Evolutionary conservation across 495 filamentous ascomycete genomes (phyloP).

Genomic region (Filosporella fistucella): DNA sequence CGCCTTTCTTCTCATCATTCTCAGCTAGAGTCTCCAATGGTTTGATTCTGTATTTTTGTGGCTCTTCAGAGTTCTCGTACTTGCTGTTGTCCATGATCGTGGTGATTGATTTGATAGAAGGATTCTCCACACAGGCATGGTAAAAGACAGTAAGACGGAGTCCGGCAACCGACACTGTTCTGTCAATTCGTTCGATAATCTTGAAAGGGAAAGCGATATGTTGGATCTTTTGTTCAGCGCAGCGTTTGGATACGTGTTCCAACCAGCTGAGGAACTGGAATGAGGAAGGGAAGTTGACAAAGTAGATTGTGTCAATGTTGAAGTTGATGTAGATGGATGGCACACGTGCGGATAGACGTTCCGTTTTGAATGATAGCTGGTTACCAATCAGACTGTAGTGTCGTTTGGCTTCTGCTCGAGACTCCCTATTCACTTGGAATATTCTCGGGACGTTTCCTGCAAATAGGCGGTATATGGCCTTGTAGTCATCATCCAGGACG

Average conservation of each 20-base stretch:
- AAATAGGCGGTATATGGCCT: background rate
- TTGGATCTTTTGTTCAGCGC: background rate
- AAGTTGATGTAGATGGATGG: conserved; percentile 6
- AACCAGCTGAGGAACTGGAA: conserved; percentile 1
- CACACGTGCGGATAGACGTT: background rate
- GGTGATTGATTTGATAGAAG: background rate
- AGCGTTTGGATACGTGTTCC: background rate
- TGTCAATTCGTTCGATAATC: background rate
- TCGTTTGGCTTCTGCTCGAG: conserved; percentile 1
- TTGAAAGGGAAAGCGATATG: background rate
- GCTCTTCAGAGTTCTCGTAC: background rate
- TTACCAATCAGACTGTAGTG: background rate
- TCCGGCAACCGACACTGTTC: background rate
- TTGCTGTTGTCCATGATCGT: conserved; percentile 2
- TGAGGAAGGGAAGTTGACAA: conserved; percentile 1
- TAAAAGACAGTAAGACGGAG: background rate
- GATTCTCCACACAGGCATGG: background rate
- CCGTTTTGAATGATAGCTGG: background rate
- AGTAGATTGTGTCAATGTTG: conserved; percentile 7
- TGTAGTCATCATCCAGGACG: background rate
- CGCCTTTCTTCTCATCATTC: background rate
- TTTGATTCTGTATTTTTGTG: background rate
- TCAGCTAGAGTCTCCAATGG: background rate
- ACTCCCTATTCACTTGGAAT: background rate
- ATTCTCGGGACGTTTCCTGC: background rate